Base-by-base conservation (phyloP, 345 rosid genomes). In the Excoecaria cochinchinensis region DNA sequence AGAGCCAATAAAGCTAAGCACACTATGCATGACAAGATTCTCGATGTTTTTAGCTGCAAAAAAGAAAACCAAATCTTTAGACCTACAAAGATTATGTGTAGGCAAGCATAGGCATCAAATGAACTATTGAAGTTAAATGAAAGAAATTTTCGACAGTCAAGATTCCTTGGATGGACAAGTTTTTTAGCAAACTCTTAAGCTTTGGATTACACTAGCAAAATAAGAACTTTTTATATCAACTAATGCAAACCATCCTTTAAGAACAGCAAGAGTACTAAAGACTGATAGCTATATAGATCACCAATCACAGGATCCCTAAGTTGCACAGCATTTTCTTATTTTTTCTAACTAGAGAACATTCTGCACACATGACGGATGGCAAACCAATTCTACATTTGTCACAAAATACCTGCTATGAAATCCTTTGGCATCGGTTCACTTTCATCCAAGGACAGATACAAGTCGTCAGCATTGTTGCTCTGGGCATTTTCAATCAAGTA, bases 21-120 rank as follows among this genome's bases (percentile, higher is more conserved):
- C 92, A 75, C 82, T 86, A 68, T 89, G 90, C 93, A 90, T 90
- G 76, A 92, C 86, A 78, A 88, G 89, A 81, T 82, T 87, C 80
- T 88, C 92, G 48, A 93, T 83, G 68, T 82, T 86, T 83, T 89
- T 93, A 87, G 82, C 98, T 93, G 92, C 90, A 77, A 66, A 81
- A 46, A 31, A 42, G 70, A 80, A 86, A 79, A 19, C 77, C 72
- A 76, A 75, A 67, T 59, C 40, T 65, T 80, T 47, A 75, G 76
- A 55, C 42, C 56, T 19, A 76, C 8, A 22, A 65, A 52, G 58
- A 21, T 48, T 36, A 51, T 19, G 46, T 21, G 16, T 7, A 7
- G 52, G 22, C 52, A 63, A 52, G 8, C 58, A n/a, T 22, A 42
- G 40, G 4, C 51, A 31, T 66, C 42, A 19, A 53, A 31, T 31